Base-by-base conservation (phyloP, 148 eudicot genomes). In the Rhododendron henanense region DNA sequence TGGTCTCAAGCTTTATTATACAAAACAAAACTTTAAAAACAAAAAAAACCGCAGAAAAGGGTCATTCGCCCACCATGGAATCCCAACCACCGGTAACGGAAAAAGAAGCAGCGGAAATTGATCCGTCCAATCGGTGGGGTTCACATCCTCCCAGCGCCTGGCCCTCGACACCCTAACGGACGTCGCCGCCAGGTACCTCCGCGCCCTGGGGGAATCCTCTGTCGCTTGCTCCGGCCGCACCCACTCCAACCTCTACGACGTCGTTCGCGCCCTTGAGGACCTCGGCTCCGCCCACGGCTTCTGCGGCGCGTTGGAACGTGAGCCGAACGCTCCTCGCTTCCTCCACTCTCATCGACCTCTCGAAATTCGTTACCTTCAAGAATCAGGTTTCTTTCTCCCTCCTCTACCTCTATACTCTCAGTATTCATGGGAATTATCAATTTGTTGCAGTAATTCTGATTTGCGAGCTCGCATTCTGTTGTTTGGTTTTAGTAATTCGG, bases 361-460 rank as follows among this genome's bases (percentile, higher is more conserved):
- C 83, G 18, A 39, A 41, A 79, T 93, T 94, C 13, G 90, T 92
- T 47, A 1, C 84, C 97, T 95, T 71, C 93, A 90, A 69, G 98
- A 95, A 94, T 95, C 98, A 78, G 98, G 97, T 94, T 35, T 57
- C 69, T 55, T 35, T 73, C 19, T 47, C 19, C 21, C 74, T 10
- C 55, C 47, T 21, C 78, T 83, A 41, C 79, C 76, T 85, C 6
- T 23, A 39, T 35, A 65, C 65, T 4, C 28, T 4, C 48, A 45
- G 57, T 23, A 18, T 45, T 83, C 31, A 18, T 7, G 33, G 14
- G 53, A 65, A 83, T 63, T 83, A 15, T 35, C 3, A 4, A 41
- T 4, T n/a, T 63, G 1, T 45, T 15, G 9, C 48, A 4, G 78
- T 33, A 83, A 67, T 83, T 48, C 7, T 55, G 78, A 69, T 47